phyloP scores from a whole-genome alignment of 768 basidiomycete genomes.

The Hygrophoropsis aurantiaca region DNA sequence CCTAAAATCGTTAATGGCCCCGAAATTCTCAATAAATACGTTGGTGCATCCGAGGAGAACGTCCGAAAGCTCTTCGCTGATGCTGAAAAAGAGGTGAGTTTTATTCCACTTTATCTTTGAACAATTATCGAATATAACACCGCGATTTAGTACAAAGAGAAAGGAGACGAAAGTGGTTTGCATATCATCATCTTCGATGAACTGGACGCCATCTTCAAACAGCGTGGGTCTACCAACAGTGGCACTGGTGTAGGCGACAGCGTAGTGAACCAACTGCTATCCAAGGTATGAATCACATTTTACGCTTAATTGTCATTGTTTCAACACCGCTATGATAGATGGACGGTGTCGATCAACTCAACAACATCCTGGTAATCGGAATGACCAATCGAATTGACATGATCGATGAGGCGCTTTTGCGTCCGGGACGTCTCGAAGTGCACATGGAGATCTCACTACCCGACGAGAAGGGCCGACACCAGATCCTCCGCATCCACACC shows the following conservation, averaged over 20 bases:
- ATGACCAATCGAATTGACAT: conserved; percentile 99
- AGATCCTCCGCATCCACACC: conserved; percentile 96
- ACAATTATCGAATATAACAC: no score
- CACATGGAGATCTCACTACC: conserved; percentile 99
- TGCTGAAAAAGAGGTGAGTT: conserved; percentile 87
- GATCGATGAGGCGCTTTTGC: conserved; percentile 97
- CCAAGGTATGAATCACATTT: conserved; percentile 65
- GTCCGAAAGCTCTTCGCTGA: conserved; percentile 97
- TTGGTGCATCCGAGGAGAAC: conserved; percentile 97
- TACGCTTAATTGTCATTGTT: background rate
- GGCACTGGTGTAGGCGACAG: conserved; percentile 99
- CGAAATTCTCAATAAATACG: conserved; percentile 95
- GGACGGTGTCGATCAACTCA: conserved; percentile 98
- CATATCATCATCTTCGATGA: conserved; percentile 99
- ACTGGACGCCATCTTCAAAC: conserved; percentile 97
- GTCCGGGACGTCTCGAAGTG: conserved; percentile 97
- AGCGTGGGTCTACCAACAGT: conserved; percentile 87
- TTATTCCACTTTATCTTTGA: background rate
- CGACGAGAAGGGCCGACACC: conserved; percentile 86
- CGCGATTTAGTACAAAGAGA: conserved; percentile 99
- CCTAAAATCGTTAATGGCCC: conserved; percentile 99
- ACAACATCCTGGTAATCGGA: conserved; percentile 98
- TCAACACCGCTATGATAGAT: conserved; percentile 53
- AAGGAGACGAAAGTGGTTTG: conserved; percentile 93
- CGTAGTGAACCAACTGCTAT: conserved; percentile 96